Evolutionary conservation across 345 rosid species (phyloP), one percentile per base, ranked within the genome.

Genomic region (Eucalyptus erythrocorys): DNA sequence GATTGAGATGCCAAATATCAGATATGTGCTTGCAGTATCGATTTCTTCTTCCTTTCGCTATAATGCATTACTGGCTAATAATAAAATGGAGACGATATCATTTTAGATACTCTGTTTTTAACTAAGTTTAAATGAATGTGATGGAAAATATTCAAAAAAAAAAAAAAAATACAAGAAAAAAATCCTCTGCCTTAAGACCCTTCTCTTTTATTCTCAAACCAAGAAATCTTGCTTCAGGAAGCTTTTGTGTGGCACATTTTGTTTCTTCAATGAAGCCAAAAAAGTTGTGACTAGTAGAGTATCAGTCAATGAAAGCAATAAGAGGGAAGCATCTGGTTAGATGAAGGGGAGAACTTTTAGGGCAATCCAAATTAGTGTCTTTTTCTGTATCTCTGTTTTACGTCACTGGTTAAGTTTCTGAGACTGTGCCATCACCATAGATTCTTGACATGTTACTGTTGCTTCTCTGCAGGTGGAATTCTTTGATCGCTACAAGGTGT

Each of bases 401-500:
- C 1, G 5, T 9, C 30, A 40, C 24, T 76, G 84, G 84, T 76
- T 76, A 76, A 7, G 9, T 21, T 76, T 40, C 47, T 11, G 30
- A 40, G 47, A 22, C 84, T 40, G 13, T 66, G 50, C 32, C 13
- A 64, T 53, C 55, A 59, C 47, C 47, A 40, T 68, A 68, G 42
- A 43, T 42, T 80, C 37, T 86, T 66, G 42, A 87, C 6, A 3
- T 87, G 68, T 53, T 82, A 57, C 87, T 88, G 57, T 57, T 57
- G 51, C 86, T 32, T 80, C 15, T 34, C 48, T 88, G 91, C 95
- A 97, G 99, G 94, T 93, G 87, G 99, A 96, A 93, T 96, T 97
- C 93, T 97, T 96, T 84, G 99, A 97, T 92, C 93, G 95, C 34
- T 94, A 95, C 92, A 97, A 96, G 99, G 99, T 96, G 79, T 86